Evolutionary conservation across 192 early-diverging fungal genomes (phyloP).

Genomic region (Entomortierella lignicola): DNA sequence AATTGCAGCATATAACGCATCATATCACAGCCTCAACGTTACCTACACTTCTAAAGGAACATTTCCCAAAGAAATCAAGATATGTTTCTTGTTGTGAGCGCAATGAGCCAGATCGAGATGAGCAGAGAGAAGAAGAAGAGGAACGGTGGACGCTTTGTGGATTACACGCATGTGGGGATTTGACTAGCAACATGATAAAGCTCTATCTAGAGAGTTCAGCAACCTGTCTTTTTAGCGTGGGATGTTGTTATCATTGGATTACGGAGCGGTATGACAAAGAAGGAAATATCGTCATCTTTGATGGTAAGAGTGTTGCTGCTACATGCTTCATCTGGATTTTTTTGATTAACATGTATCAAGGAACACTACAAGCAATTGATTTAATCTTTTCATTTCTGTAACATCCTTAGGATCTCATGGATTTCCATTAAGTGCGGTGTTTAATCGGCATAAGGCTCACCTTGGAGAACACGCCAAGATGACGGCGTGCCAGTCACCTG

Average conservation of each 20-base stretch:
- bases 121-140: constrained; percentile 12
- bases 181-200: constrained; percentile 77
- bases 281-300: constrained; percentile 31
- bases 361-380: too few species aligned
- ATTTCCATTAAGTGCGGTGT: constrained; percentile 57
- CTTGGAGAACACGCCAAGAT: constrained; percentile 74
- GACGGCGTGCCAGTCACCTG: constrained; percentile 83
- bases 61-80: constrained; percentile 41
- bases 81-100: neutral
- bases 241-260: constrained; percentile 90
- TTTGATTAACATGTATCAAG: neutral
- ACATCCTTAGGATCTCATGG: constrained; percentile 24
- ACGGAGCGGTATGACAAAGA: constrained; percentile 61
- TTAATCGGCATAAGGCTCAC: constrained; percentile 32
- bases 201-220: constrained; percentile 70
- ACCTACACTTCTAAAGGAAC: constrained; percentile 54
- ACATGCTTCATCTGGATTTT: neutral
- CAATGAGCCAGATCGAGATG: neutral
- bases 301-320: constrained; percentile 11
- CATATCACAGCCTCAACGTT: constrained; percentile 57
- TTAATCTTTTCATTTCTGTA: too few species aligned
- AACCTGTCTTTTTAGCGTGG: constrained; percentile 71
- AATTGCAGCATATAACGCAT: constrained; percentile 62
- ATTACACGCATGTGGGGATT: constrained; percentile 87
- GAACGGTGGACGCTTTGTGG: constrained; percentile 79